Percentiles rank a stretch among this genome's conserved stretches.
Conservation (phyloP, 2,329 filamentous ascomycete genomes). For the Xylaria sp. region DNA sequence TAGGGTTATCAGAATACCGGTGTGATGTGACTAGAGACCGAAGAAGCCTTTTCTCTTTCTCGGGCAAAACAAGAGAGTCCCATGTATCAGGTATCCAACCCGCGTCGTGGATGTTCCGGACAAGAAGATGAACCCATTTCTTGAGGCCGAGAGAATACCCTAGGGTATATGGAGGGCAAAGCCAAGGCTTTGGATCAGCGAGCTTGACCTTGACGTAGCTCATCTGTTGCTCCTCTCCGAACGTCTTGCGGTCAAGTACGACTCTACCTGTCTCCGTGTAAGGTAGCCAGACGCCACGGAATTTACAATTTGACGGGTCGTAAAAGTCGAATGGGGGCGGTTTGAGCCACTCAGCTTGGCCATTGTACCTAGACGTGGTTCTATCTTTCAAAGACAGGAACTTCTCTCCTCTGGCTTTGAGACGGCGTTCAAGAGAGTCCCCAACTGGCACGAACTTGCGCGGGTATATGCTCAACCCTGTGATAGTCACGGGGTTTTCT, state of each 20-base stretch:
- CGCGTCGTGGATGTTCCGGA: constrained; percentile 42
- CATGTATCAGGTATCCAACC: constrained; percentile 43
- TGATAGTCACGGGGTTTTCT: constrained; percentile 42
- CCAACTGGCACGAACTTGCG: constrained; percentile 37
- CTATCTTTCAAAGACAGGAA: constrained; percentile 40
- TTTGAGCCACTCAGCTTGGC: constrained; percentile 44
- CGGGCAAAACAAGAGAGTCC: constrained; percentile 43
- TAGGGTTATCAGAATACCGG: constrained; percentile 40
- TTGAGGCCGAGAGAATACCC: constrained; percentile 45
- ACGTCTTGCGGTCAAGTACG: constrained; percentile 47
- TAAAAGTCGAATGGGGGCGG: constrained; percentile 41
- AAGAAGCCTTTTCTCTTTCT: constrained; percentile 45
- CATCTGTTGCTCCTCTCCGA: constrained; percentile 42
- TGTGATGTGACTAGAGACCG: constrained; percentile 46
- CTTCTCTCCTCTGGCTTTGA: constrained; percentile 40
- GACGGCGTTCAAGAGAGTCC: constrained; percentile 38
- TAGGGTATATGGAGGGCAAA: constrained; percentile 45
- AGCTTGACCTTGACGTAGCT: constrained; percentile 32
- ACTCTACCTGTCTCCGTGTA: constrained; percentile 46
- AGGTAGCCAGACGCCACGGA: constrained; percentile 45
- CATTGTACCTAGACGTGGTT: constrained; percentile 41
- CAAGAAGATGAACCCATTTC: constrained; percentile 44
- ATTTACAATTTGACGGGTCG: constrained; percentile 33
- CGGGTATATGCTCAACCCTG: constrained; percentile 41
- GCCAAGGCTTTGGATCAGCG: constrained; percentile 35